Conservation (phyloP, 2,329 filamentous ascomycete genomes). For the Lasiodiplodia gonubiensis region DNA sequence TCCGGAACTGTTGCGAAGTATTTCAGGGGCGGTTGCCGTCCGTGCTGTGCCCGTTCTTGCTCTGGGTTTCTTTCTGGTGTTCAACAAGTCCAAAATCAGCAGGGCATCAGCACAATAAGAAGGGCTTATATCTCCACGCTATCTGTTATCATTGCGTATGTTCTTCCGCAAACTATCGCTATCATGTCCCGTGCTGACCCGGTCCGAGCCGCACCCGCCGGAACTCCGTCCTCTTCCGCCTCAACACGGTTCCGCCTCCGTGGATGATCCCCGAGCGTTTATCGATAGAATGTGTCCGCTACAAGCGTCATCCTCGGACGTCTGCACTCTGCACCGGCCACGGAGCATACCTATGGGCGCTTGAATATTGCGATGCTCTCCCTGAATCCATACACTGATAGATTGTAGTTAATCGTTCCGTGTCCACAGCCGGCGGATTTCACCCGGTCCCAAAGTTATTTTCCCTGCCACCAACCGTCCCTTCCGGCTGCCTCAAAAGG, state of each 20-base stretch:
- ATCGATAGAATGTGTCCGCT: neutral
- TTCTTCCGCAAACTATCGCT: neutral
- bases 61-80: neutral
- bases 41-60: neutral
- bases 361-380: neutral
- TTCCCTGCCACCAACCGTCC: neutral
- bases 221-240: slow-evolving; percentile 8
- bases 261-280: neutral
- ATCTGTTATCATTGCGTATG: neutral
- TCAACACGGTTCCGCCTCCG: neutral
- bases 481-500: neutral
- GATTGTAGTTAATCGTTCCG: neutral
- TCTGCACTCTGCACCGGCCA: neutral
- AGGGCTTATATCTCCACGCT: slow-evolving; percentile 4
- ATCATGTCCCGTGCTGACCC: neutral
- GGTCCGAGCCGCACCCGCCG: slow-evolving; percentile 19
- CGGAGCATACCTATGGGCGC: neutral
- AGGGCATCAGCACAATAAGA: neutral
- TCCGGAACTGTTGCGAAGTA: neutral
- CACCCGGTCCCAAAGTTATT: neutral
- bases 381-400: neutral
- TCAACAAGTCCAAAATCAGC: too few relatives aligned
- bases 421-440: neutral
- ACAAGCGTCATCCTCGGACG: neutral
- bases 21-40: neutral